Conservation (phyloP, 2,329 filamentous ascomycete genomes). For the Pseudopithomyces chartarum region DNA sequence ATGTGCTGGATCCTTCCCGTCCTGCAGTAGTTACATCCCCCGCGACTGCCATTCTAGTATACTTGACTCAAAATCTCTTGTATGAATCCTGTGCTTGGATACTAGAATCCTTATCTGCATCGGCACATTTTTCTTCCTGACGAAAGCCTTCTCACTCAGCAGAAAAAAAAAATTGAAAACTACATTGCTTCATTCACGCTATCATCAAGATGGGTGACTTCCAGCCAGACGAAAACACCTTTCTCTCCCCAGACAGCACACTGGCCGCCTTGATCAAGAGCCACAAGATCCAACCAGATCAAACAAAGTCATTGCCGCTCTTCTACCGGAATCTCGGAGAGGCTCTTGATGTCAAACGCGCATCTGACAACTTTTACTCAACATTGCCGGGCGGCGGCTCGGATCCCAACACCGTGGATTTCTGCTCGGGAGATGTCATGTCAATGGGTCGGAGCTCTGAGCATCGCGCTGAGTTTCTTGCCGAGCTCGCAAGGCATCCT, state of each 20-base stretch:
- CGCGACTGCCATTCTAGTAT: neutral
- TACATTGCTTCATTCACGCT: too few relatives aligned
- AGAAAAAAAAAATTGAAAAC: neutral
- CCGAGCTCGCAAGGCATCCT: neutral
- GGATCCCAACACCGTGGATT: neutral
- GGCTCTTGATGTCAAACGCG: constrained; percentile 11
- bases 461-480: neutral
- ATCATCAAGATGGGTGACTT: neutral
- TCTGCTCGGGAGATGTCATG: neutral
- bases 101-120: neutral
- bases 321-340: constrained; percentile 29
- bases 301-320: neutral
- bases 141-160: neutral
- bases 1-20: neutral
- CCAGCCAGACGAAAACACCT: neutral
- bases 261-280: neutral
- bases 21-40: neutral
- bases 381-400: neutral
- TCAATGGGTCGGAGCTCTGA: neutral
- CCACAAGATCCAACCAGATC: neutral
- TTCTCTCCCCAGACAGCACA: neutral
- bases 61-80: neutral
- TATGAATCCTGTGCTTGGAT: too few relatives aligned
- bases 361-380: neutral
- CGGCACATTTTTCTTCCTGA: neutral